Percentiles rank a stretch among this genome's conserved stretches.
These are phyloP conservation scores for Yamadazyma endophytica DNA, from an alignment of 805 yeast species.

Conservation along the genomic window DNA sequence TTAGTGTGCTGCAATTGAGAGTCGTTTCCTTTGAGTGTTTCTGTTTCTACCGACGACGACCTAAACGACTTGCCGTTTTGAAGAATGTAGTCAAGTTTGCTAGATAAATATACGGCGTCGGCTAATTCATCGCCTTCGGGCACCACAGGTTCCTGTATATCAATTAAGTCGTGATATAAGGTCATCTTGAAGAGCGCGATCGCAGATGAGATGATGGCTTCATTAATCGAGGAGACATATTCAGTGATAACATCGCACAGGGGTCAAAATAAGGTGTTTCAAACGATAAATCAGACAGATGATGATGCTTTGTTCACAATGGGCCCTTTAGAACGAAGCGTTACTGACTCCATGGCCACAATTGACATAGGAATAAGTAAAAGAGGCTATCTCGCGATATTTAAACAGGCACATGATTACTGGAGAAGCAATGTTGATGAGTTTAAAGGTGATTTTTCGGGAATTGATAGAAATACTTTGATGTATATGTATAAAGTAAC, in stretches of 20 bases:
- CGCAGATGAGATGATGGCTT: background rate
- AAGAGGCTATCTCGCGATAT: conserved; percentile 22
- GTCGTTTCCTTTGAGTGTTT: too few species aligned
- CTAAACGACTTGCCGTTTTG: too few species aligned
- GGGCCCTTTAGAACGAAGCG: conserved; percentile 1
- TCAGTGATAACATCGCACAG: conserved; percentile 2
- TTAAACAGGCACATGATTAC: conserved; percentile 26
- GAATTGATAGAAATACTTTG: conserved; percentile 2
- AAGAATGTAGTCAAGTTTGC: conserved; percentile 22
- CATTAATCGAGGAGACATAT: conserved; percentile 1
- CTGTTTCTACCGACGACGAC: too few species aligned
- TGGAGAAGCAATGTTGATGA: conserved; percentile 17
- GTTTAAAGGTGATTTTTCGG: conserved; percentile 1
- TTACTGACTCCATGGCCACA: conserved; percentile 2
- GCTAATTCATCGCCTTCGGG: conserved; percentile 29
- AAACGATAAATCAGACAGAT: background rate
- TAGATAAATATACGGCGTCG: conserved; percentile 26
- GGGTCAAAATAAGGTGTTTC: conserved; percentile 1
- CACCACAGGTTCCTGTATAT: conserved; percentile 8
- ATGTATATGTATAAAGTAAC: conserved; percentile 24
- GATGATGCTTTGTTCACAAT: too few species aligned
- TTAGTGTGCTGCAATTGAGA: too few species aligned
- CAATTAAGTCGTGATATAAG: conserved; percentile 7
- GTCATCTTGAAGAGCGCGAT: conserved; percentile 2
- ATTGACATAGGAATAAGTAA: conserved; percentile 32